A percentile compares a stretch with the other conserved stretches of the same genome.
phyloP scores from a whole-genome alignment of 495 filamentous ascomycete genomes.

The Penicillium psychrofluorescens region DNA sequence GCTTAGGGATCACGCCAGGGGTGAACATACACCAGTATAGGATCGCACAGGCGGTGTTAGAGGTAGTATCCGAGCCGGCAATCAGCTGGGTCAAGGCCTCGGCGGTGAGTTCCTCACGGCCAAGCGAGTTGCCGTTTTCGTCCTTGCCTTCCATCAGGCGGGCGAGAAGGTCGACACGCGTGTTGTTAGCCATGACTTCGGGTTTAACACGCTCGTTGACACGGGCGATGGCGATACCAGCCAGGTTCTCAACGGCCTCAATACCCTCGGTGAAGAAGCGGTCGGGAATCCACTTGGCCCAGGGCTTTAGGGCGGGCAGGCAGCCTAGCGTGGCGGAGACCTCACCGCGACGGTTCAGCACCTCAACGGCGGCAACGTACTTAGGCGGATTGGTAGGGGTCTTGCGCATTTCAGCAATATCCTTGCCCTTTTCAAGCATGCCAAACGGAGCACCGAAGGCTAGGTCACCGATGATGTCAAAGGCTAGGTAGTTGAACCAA shows the following conservation, averaged over 20 bases:
- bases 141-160: conserved; percentile 84
- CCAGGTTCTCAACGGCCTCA: conserved; percentile 41
- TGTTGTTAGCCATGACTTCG: conserved; percentile 45
- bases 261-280: conserved; percentile 45
- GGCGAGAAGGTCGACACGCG: conserved; percentile 72
- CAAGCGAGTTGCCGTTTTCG: conserved; percentile 63
- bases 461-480: conserved; percentile 76
- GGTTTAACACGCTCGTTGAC: conserved; percentile 68
- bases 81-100: conserved; percentile 89
- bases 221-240: conserved; percentile 67
- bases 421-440: conserved; percentile 45
- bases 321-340: conserved; percentile 45
- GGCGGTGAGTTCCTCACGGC: conserved; percentile 73
- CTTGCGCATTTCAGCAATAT: conserved; percentile 55
- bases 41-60: conserved; percentile 81
- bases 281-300: conserved; percentile 46
- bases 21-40: conserved; percentile 69
- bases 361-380: conserved; percentile 46
- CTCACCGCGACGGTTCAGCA: conserved; percentile 49
- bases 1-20: conserved; percentile 60
- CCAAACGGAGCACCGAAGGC: conserved; percentile 50
- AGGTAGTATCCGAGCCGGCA: conserved; percentile 84
- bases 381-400: conserved; percentile 31
- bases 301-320: conserved; percentile 39
- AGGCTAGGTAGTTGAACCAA: conserved; percentile 94